A percentile compares a stretch with the other conserved stretches of the same genome.
Conservation (phyloP, 1,139 yeast species). For the Debaryomyces robertsiae region DNA sequence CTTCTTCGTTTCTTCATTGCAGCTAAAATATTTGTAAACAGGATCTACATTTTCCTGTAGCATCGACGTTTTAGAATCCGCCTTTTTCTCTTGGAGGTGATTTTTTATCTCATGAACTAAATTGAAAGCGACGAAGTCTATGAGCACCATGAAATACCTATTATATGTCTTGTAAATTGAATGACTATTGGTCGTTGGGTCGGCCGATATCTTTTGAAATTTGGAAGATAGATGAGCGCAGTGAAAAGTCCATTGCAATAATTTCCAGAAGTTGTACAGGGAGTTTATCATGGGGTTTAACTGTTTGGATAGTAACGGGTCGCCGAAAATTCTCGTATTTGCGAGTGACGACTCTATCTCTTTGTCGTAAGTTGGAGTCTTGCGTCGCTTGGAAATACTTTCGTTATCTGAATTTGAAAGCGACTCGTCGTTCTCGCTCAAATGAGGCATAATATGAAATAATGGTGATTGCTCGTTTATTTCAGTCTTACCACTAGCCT, state of each 20-base stretch:
- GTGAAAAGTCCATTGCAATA: slow-evolving; percentile 38
- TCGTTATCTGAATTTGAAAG: background rate
- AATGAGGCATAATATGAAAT: slow-evolving; percentile 10
- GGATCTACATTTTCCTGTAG: slow-evolving; percentile 4
- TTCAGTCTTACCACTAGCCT: slow-evolving; percentile 17
- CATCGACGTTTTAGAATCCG: slow-evolving; percentile 2
- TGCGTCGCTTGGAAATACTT: background rate
- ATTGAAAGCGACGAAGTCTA: slow-evolving; percentile 26
- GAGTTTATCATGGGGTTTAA: slow-evolving; percentile 24
- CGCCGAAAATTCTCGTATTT: slow-evolving; percentile 33
- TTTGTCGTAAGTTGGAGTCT: background rate
- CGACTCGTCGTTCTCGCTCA: slow-evolving; percentile 1
- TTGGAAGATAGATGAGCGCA: slow-evolving; percentile 33
- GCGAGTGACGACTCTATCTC: slow-evolving; percentile 3
- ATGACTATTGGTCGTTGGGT: slow-evolving; percentile 27
- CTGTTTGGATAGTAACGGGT: slow-evolving; percentile 26
- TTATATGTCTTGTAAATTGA: slow-evolving; percentile 23
- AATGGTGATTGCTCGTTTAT: slow-evolving; percentile 21
- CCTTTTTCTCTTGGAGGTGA: slow-evolving; percentile 1
- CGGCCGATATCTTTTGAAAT: slow-evolving; percentile 19
- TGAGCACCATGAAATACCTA: slow-evolving; percentile 21
- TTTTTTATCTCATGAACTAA: slow-evolving; percentile 16
- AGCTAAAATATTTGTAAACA: background rate
- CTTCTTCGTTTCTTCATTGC: background rate
- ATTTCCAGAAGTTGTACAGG: slow-evolving; percentile 32